These are phyloP conservation scores for Thalassiosira sp. DNA, from an alignment of 352 stramenopile genomes.

Conservation along the genomic window DNA sequence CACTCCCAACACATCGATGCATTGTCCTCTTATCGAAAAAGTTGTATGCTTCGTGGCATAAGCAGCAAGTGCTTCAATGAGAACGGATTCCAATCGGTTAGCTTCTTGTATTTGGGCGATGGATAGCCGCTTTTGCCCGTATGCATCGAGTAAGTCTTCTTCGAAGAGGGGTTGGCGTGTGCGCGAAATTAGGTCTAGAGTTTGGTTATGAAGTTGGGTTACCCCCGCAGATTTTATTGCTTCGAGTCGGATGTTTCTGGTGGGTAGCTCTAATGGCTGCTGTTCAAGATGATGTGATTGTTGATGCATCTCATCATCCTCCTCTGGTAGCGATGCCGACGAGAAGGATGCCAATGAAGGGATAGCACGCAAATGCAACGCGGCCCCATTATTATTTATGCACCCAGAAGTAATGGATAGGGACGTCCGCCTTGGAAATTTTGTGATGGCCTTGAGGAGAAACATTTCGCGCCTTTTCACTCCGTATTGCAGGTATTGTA, in stretches of 20 bases:
- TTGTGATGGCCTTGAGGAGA: background rate
- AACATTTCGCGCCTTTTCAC: background rate
- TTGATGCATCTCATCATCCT: background rate
- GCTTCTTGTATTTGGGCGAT: constrained; percentile 50
- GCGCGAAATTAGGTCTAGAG: constrained; percentile 48
- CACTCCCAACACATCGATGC: constrained; percentile 52
- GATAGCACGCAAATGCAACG: background rate
- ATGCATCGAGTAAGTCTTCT: constrained; percentile 9
- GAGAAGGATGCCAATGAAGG: background rate
- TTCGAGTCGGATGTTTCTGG: constrained; percentile 39
- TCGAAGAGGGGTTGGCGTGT: constrained; percentile 35
- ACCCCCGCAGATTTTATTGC: constrained; percentile 51
- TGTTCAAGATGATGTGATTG: constrained; percentile 13
- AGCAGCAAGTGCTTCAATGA: constrained; percentile 29
- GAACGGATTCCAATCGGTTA: constrained; percentile 22
- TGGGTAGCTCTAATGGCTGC: background rate
- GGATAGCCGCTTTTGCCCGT: constrained; percentile 21
- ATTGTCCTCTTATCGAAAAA: constrained; percentile 39
- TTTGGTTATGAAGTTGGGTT: constrained; percentile 47
- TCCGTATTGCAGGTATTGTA: too few relatives aligned
- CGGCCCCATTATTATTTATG: constrained; percentile 1
- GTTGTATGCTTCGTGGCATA: constrained; percentile 43
- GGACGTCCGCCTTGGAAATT: background rate
- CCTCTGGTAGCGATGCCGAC: background rate
- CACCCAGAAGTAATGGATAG: background rate